Evolutionary conservation across 2,329 filamentous ascomycete genomes (phyloP).

Genomic region (Penicillium sp.): DNA sequence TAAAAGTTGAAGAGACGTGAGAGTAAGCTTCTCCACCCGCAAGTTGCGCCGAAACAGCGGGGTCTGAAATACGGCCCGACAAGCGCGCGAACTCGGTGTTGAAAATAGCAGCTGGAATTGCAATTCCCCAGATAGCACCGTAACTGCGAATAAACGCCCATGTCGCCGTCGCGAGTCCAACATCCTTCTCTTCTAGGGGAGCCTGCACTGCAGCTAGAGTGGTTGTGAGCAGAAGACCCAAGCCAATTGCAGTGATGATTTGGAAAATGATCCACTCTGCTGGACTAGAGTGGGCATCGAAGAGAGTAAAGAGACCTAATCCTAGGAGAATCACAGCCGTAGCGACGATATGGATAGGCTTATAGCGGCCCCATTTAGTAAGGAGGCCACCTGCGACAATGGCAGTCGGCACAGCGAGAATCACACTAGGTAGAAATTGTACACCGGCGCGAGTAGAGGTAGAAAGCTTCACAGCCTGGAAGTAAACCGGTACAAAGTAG

Average conservation of each 20-base stretch:
- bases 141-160: constrained; percentile 27
- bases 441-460: not conserved
- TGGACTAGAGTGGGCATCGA: constrained; percentile 19
- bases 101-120: constrained; percentile 29
- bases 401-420: constrained; percentile 6
- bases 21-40: not conserved
- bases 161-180: constrained; percentile 17
- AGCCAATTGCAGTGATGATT: constrained; percentile 19
- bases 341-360: constrained; percentile 20
- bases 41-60: not conserved
- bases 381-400: constrained; percentile 22
- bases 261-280: constrained; percentile 25
- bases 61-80: not conserved
- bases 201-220: constrained; percentile 23
- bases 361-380: constrained; percentile 26
- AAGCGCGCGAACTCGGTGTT: constrained; percentile 22
- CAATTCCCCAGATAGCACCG: constrained; percentile 27
- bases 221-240: constrained; percentile 4
- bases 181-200: constrained; percentile 18
- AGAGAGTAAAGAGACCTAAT: constrained; percentile 23
- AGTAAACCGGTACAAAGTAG: not conserved
- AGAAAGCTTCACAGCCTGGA: not conserved
- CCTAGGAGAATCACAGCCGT: constrained; percentile 23
- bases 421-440: not conserved
- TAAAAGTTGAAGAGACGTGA: not conserved